Conservation (phyloP, 441 rosid species). For the Arabidopsis hybrid region DNA sequence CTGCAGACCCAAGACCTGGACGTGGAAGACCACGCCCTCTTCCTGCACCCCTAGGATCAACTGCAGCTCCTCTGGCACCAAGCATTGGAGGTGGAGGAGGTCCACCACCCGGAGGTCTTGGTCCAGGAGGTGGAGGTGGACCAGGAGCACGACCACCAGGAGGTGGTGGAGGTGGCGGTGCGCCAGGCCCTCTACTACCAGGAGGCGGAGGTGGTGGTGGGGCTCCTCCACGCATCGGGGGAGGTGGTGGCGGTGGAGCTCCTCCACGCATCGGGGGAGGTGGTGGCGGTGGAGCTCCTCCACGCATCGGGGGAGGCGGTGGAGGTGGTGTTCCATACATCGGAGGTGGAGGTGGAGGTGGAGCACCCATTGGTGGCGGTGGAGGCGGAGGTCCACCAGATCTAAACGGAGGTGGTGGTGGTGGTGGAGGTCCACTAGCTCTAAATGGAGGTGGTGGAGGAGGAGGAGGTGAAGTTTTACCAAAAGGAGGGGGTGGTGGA, state of each 20-base stretch:
- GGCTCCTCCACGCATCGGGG: constrained; percentile 47
- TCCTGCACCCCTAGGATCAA: constrained; percentile 68
- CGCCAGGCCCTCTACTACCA: constrained; percentile 45
- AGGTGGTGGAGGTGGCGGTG: constrained; percentile 57
- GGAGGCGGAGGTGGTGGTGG: constrained; percentile 49
- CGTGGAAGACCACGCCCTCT: constrained; percentile 82
- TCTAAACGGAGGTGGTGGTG: constrained; percentile 41
- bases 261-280: constrained; percentile 38
- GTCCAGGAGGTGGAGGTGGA: constrained; percentile 71
- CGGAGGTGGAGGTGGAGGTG: constrained; percentile 48
- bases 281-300: constrained; percentile 45
- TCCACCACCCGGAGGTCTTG: constrained; percentile 66
- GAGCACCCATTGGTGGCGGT: constrained; percentile 35
- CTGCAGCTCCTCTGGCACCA: constrained; percentile 66
- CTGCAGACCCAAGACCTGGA: constrained; percentile 58
- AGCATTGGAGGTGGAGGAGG: constrained; percentile 73
- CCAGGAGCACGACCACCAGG: constrained; percentile 49
- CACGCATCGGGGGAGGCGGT: constrained; percentile 57
- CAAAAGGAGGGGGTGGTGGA: constrained; percentile 44
- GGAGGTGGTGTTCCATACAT: constrained; percentile 45
- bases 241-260: constrained; percentile 46
- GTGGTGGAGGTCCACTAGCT: constrained; percentile 35
- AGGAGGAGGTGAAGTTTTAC: constrained; percentile 29
- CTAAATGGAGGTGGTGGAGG: constrained; percentile 53
- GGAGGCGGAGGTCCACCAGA: constrained; percentile 27